Conservation (phyloP, 345 rosid species). For the Salix brachista region DNA sequence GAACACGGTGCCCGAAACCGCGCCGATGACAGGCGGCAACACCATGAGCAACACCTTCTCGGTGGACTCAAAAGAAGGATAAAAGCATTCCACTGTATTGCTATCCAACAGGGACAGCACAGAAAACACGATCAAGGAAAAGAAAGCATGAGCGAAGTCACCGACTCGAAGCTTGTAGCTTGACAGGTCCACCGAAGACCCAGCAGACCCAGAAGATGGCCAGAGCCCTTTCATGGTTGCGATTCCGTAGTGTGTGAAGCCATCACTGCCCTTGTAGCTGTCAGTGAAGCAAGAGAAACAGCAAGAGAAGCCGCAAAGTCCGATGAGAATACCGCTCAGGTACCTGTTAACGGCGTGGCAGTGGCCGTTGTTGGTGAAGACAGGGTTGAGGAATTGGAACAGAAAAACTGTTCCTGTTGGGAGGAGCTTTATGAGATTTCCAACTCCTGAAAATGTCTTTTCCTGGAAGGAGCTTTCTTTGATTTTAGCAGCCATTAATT, state of each 20-base stretch:
- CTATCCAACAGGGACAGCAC: slow-evolving; percentile 54
- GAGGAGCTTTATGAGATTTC: slow-evolving; percentile 75
- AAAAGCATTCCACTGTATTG: slow-evolving; percentile 59
- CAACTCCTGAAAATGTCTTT: slow-evolving; percentile 47
- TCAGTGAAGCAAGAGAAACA: slow-evolving; percentile 70
- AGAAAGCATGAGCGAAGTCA: slow-evolving; percentile 62
- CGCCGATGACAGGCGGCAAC: slow-evolving; percentile 65
- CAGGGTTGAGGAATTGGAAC: slow-evolving; percentile 78
- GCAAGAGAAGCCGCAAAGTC: slow-evolving; percentile 62
- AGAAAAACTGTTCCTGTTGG: slow-evolving; percentile 85
- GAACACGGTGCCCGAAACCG: slow-evolving; percentile 45
- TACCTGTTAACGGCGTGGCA: slow-evolving; percentile 52
- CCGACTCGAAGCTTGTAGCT: slow-evolving; percentile 46
- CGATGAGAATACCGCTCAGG: slow-evolving; percentile 49
- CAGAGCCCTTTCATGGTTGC: slow-evolving; percentile 35
- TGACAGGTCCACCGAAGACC: slow-evolving; percentile 37
- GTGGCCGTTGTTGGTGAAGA: slow-evolving; percentile 62
- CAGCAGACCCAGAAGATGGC: slow-evolving; percentile 36
- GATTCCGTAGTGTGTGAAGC: too few species aligned
- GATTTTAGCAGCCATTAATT: background rate
- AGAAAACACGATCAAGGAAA: slow-evolving; percentile 51
- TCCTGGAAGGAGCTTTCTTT: slow-evolving; percentile 24
- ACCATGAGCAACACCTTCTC: slow-evolving; percentile 53
- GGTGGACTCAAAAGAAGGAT: slow-evolving; percentile 46
- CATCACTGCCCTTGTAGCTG: slow-evolving; percentile 45